Evolutionary conservation across 768 basidiomycete species (phyloP), one percentile per base, ranked within the genome.

Genomic region (Crucibulum laeve): DNA sequence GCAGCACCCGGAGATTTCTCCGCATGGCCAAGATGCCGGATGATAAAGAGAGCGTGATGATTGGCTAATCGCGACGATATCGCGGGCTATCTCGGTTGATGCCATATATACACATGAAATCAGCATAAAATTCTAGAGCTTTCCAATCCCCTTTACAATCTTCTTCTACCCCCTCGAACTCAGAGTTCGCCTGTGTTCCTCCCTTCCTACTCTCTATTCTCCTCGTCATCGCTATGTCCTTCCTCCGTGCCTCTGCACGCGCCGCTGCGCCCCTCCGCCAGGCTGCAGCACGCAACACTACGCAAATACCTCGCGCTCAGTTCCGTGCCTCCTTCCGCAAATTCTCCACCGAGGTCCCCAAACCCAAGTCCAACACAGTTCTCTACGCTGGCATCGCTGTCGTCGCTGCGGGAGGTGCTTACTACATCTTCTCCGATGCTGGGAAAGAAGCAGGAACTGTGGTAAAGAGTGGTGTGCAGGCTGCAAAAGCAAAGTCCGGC

Each of bases 301-400:
- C 51, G 17, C 47, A 49, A 28, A 48, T 34, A 60, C 55, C 42
- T 41, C 53, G 38, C 48, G 53, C 5, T 54, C 39, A 59, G 38
- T 46, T 70, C 50, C 68, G 76, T 52, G 46, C 68, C 6, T 61
- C 74, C 11, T 77, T 75, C 63, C 76, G 85, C 55, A 70, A 66
- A 32, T 87, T 70, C 63, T 78, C 85, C 2, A 83, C 84, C 11
- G 63, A 62, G 10, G 63, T 64, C 18, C 60, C 76, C 15, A 79
- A 79, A 53, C 40, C 71, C 10, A 74, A 75, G 50, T 74, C 75
- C n/a, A 82, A 75, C 60, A 72, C 70, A 17, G 69, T 62, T 17
- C 70, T 90, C 40, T 83, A 74, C 57, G 59, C 77, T 30, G 80
- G 80, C 38, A 61, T 86, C 22, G 86, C 79, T 54, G 76, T 77